phyloP scores from a whole-genome alignment of 331 rosid species.

The Stylosanthes scabra region DNA sequence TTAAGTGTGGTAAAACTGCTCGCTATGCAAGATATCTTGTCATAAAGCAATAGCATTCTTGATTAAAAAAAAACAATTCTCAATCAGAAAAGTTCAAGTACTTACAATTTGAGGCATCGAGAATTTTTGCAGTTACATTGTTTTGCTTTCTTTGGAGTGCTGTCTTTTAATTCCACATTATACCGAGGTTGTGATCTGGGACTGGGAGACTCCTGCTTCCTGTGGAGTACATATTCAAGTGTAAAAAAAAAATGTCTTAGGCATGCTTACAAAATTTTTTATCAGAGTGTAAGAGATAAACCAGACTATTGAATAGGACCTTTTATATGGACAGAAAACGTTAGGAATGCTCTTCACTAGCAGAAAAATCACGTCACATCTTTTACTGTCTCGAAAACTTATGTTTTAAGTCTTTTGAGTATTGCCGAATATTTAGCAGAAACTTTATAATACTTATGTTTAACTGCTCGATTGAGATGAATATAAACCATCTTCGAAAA shows the following conservation, averaged over 20 bases:
- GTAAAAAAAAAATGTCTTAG: conserved; percentile 33
- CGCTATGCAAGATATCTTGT: conserved; percentile 13
- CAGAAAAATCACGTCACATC: neutral
- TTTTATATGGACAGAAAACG: conserved; percentile 27
- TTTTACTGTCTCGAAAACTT: conserved; percentile 13
- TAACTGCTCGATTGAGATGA: conserved; percentile 24
- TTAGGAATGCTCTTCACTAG: conserved; percentile 15
- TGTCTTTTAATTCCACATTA: conserved; percentile 52
- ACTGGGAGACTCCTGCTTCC: conserved; percentile 71
- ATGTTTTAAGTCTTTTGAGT: conserved; percentile 14
- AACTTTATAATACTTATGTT: conserved; percentile 8
- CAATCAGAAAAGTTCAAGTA: conserved; percentile 27
- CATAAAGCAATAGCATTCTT: conserved; percentile 28
- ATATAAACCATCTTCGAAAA: conserved; percentile 19
- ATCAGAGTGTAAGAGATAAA: conserved; percentile 2
- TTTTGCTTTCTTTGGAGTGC: conserved; percentile 77
- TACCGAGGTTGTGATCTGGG: conserved; percentile 50
- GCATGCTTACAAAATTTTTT: neutral
- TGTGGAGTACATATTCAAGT: conserved; percentile 41
- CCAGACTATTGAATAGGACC: conserved; percentile 14
- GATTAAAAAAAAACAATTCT: conserved; percentile 7
- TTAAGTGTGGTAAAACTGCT: neutral
- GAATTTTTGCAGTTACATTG: conserved; percentile 87
- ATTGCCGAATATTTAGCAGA: conserved; percentile 7
- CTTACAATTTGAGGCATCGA: conserved; percentile 85